A percentile compares a stretch with the other conserved stretches of the same genome.
Evolutionary conservation across 2,329 filamentous ascomycete species (phyloP).

Genomic region (Myrmaecium sp.): DNA sequence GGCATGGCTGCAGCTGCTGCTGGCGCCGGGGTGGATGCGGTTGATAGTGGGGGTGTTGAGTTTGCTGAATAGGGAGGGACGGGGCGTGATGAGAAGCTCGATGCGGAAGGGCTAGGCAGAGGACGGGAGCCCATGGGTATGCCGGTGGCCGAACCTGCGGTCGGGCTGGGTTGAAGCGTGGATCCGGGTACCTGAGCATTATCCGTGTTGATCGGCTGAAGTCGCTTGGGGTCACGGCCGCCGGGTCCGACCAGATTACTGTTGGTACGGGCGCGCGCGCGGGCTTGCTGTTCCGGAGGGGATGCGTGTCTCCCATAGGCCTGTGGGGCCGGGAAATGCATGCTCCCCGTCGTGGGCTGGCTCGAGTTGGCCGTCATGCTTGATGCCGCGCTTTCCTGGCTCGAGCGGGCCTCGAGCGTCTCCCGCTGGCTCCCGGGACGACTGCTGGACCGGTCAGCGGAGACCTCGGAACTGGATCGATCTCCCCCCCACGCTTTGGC

Average conservation of each 20-base stretch:
- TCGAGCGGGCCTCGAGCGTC: too few species aligned
- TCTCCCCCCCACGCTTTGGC: conserved; percentile 27
- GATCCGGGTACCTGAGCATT: conserved; percentile 7
- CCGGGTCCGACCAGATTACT: conserved; percentile 16
- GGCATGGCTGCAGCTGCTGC: conserved; percentile 14
- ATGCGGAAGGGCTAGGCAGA: too few species aligned
- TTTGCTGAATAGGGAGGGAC: conserved; percentile 33
- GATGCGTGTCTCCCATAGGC: too few species aligned
- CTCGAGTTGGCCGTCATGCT: too few species aligned
- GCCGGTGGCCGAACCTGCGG: conserved; percentile 22
- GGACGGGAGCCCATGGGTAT: conserved; percentile 10
- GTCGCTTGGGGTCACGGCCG: conserved; percentile 20
- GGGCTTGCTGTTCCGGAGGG: conserved; percentile 11
- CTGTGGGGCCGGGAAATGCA: too few species aligned
- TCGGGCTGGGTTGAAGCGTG: too few species aligned
- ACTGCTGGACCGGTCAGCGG: conserved; percentile 37
- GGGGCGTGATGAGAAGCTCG: too few species aligned
- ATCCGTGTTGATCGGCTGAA: conserved; percentile 19
- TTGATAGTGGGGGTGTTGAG: conserved; percentile 36
- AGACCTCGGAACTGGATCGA: conserved; percentile 37
- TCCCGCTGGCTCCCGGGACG: conserved; percentile 25
- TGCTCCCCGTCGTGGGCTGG: too few species aligned
- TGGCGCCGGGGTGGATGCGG: conserved; percentile 25
- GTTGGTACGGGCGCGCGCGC: conserved; percentile 19
- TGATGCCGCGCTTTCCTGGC: too few species aligned